A percentile compares a stretch with the other conserved stretches of the same genome.
Evolutionary conservation across 2,329 filamentous ascomycete species (phyloP).

Genomic region (Hymenoscyphus linearis): DNA sequence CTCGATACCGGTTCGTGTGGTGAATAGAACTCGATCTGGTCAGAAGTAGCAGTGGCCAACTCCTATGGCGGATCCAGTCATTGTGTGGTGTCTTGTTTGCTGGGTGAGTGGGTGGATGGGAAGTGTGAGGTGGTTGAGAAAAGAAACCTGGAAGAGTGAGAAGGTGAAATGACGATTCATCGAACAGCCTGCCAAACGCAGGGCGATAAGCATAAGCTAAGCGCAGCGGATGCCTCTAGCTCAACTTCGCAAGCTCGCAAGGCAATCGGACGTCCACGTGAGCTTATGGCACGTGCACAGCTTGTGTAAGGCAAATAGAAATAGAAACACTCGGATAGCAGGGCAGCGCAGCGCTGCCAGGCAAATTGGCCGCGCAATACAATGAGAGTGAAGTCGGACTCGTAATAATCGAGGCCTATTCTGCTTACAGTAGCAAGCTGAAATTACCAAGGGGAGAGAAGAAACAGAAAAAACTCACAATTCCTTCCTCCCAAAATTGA

Average conservation of each 20-base stretch:
- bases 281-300: neutral
- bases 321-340: neutral
- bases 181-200: neutral
- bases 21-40: neutral
- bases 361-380: neutral
- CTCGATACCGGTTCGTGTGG: neutral
- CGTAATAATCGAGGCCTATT: conserved; percentile 1
- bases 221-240: neutral
- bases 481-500: neutral
- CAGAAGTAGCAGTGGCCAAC: neutral
- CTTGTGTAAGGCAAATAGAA: neutral
- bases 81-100: neutral
- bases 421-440: conserved; percentile 3
- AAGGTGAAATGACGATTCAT: neutral
- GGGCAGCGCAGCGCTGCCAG: too few species aligned
- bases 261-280: neutral
- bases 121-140: neutral
- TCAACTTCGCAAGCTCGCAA: too few species aligned
- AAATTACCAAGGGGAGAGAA: neutral
- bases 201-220: neutral
- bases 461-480: neutral
- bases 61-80: neutral
- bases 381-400: neutral
- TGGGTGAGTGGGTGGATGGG: neutral
- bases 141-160: neutral